Base-by-base conservation (phyloP, 1,139 yeast species). In the Blastobotrys serpentis region DNA sequence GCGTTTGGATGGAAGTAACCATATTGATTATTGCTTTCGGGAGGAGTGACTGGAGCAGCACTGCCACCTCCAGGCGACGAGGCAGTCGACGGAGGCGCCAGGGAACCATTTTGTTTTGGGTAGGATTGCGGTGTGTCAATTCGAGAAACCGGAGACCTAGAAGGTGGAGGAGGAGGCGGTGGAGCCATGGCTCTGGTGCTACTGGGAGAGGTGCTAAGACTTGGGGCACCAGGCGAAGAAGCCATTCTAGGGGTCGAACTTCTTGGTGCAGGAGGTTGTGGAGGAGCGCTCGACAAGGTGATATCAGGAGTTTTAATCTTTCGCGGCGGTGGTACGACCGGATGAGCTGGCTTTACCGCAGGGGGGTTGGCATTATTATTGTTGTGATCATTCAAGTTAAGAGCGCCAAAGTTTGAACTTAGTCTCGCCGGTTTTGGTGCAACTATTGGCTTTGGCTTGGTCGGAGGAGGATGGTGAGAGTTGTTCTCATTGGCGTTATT, bases 391-490 rank as follows among this genome's bases (percentile, higher is more conserved):
- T 25, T 29, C 16, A 46, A 10, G 1, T 42, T 13, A 8, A 46
- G 19, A 8, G 38, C 26, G 6, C 32, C 21, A 38, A 46, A 38
- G 17, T 16, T 33, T n/a, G 48, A 36, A 23, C 47, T 48, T 21
- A 49, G 40, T 42, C 52, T 34, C 5, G 49, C 49, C 4, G 56
- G 55, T 21, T 50, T 49, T 4, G 52, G 51, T 17, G 57, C 55
- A 4, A 50, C 32, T 10, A 32, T 44, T 41, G 44, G 54, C 41
- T 42, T 41, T 18, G 44, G 47, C 37, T 48, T 45, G 8, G 34
- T 22, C 21, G 21, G 14, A 18, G 17, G 32, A 18, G 21, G 25
- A 13, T 19, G 11, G 16, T 42, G 10, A 32, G 30, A 17, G 34
- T 26, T 14, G 21, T 17, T 23, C 22, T 17, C 29, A 13, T 2